Percentiles rank a stretch among this genome's conserved stretches.
These are phyloP conservation scores for Aspergillus clavatus DNA, from an alignment of 2,329 filamentous ascomycete species.

Conservation along the genomic window DNA sequence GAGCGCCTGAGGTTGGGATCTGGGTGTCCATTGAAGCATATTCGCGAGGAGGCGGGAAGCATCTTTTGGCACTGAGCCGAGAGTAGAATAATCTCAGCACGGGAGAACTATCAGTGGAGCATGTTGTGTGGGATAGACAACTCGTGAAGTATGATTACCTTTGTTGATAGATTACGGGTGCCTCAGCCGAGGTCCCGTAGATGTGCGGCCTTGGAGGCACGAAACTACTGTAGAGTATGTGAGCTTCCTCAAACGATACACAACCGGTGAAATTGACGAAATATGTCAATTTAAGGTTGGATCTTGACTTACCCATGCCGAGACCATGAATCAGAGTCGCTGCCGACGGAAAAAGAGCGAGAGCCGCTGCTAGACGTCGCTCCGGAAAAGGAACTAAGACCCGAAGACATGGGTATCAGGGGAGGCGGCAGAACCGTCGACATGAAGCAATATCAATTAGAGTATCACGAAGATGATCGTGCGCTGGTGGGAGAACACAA, in stretches of 20 bases:
- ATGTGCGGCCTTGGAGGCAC: conserved; percentile 28
- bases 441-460: conserved; percentile 21
- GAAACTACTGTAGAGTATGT: conserved; percentile 21
- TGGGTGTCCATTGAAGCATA: conserved; percentile 28
- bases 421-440: conserved; percentile 26
- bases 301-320: conserved; percentile 33
- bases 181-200: conserved; percentile 25
- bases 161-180: conserved; percentile 34
- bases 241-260: conserved; percentile 17
- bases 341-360: conserved; percentile 26
- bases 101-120: conserved; percentile 6
- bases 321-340: conserved; percentile 30
- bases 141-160: conserved; percentile 26
- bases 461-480: background rate
- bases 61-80: conserved; percentile 28
- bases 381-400: conserved; percentile 28
- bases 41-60: conserved; percentile 25
- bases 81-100: conserved; percentile 15
- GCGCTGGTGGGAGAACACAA: background rate
- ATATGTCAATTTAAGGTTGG: conserved; percentile 7
- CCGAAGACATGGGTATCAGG: conserved; percentile 28
- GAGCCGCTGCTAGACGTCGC: conserved; percentile 25
- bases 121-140: conserved; percentile 1
- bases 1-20: conserved; percentile 15
- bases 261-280: background rate